These are phyloP conservation scores for Mikania micrantha DNA, from an alignment of 129 eudicot genomes.

Conservation along the genomic window DNA sequence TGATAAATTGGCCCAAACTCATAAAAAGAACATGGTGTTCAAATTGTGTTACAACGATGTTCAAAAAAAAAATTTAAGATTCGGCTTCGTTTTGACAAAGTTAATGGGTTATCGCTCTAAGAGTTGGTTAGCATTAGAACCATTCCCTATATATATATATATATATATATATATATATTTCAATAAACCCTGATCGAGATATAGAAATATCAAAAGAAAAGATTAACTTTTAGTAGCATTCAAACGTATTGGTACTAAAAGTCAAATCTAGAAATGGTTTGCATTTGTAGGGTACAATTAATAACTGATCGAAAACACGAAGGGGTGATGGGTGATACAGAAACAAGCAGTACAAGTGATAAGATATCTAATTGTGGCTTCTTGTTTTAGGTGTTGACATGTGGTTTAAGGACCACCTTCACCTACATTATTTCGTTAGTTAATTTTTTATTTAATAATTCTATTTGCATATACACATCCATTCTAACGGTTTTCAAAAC, in stretches of 20 bases:
- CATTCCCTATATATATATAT: too few relatives aligned
- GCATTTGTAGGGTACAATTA: slow-evolving; percentile 10
- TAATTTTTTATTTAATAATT: background rate
- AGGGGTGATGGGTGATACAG: slow-evolving; percentile 15
- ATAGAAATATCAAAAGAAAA: too few relatives aligned
- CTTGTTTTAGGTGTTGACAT: slow-evolving; percentile 7
- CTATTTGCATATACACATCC: background rate
- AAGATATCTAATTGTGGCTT: slow-evolving; percentile 19
- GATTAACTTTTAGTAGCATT: background rate
- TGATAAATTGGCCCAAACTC: too few relatives aligned
- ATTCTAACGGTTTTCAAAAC: background rate
- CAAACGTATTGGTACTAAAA: background rate
- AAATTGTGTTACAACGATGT: too few relatives aligned
- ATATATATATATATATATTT: too few relatives aligned
- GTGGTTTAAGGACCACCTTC: slow-evolving; percentile 21
- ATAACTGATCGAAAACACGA: background rate
- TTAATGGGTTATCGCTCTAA: too few relatives aligned
- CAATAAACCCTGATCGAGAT: too few relatives aligned
- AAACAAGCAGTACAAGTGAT: slow-evolving; percentile 21
- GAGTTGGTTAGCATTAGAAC: too few relatives aligned
- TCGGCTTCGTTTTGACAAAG: too few relatives aligned
- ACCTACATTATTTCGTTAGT: background rate
- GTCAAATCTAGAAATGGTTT: background rate
- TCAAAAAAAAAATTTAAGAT: too few relatives aligned
- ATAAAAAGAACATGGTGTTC: too few relatives aligned